Evolutionary conservation across 441 rosid species (phyloP).

Genomic region (Erodium moschatum): DNA sequence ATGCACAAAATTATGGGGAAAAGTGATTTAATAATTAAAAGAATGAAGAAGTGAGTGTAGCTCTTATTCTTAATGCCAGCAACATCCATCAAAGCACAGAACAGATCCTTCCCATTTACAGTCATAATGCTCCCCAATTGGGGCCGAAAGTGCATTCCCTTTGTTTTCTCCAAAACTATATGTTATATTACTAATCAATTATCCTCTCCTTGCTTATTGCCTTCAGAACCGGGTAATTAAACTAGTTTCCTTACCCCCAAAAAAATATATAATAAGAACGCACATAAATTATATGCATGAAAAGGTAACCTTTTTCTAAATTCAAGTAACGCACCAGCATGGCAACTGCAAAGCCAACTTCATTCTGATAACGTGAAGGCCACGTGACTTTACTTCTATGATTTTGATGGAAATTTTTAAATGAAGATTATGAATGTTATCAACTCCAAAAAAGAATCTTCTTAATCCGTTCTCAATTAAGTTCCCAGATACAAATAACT

Average conservation of each 20-base stretch:
- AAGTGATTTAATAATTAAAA: neutral
- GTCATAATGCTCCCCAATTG: conserved; percentile 14
- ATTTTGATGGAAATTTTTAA: too few relatives aligned
- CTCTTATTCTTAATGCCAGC: conserved; percentile 5
- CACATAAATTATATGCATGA: neutral
- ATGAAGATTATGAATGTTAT: too few relatives aligned
- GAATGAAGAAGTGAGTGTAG: conserved; percentile 4
- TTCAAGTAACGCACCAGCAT: neutral
- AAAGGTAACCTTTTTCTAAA: neutral
- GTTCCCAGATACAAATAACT: too few relatives aligned
- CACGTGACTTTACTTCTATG: neutral
- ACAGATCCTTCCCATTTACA: conserved; percentile 6
- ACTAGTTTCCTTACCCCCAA: neutral
- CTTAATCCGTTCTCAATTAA: too few relatives aligned
- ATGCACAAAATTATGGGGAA: neutral
- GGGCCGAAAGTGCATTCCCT: conserved; percentile 13
- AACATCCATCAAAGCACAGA: conserved; percentile 10
- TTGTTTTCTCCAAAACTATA: neutral
- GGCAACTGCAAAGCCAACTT: neutral
- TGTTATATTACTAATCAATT: neutral
- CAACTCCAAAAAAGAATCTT: too few relatives aligned
- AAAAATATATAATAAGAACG: neutral
- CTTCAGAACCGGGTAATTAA: neutral
- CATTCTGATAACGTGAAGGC: neutral
- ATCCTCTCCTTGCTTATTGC: neutral